Percentiles rank a stretch among this genome's conserved stretches.
Evolutionary conservation across 2,329 filamentous ascomycete genomes (phyloP).

Genomic region (Epichloe typhina): DNA sequence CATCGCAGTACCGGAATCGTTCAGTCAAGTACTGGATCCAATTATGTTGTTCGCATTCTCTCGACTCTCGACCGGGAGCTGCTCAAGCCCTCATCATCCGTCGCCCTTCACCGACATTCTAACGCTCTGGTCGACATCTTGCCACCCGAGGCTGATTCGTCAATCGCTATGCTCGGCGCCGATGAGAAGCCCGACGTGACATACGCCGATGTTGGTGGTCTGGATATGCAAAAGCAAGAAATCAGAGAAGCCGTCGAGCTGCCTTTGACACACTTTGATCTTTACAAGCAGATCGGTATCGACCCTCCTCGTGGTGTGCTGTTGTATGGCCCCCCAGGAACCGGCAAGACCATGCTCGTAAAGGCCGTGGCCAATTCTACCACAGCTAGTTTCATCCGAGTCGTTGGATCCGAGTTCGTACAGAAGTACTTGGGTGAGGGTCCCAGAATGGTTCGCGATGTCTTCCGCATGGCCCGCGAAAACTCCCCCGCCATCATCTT

Average conservation of each 20-base stretch:
- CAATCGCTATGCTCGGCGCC: slow-evolving; percentile 91
- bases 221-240: slow-evolving; percentile 99
- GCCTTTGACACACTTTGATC: slow-evolving; percentile 91
- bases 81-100: slow-evolving; percentile 93
- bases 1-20: slow-evolving; percentile 81
- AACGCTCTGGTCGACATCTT: slow-evolving; percentile 98
- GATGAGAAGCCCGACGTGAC: slow-evolving; percentile 98
- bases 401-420: slow-evolving; percentile 95
- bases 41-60: slow-evolving; percentile 96
- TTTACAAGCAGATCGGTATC: slow-evolving; percentile 98
- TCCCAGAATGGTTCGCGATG: slow-evolving; percentile 95
- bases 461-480: slow-evolving; percentile 97
- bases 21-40: slow-evolving; percentile 93
- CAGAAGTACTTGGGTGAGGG: slow-evolving; percentile 98
- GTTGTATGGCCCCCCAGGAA: slow-evolving; percentile 94
- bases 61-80: slow-evolving; percentile 97
- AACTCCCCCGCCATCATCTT: slow-evolving; percentile 98
- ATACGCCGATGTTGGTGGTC: slow-evolving; percentile 91
- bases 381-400: slow-evolving; percentile 94
- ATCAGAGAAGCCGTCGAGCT: slow-evolving; percentile 96
- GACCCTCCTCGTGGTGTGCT: slow-evolving; percentile 93
- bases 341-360: slow-evolving; percentile 93
- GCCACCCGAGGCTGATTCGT: slow-evolving; percentile 96
- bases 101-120: slow-evolving; percentile 93
- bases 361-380: slow-evolving; percentile 98